phyloP scores from a whole-genome alignment of 1,139 yeast species.

The Torulaspora pretoriensis region DNA sequence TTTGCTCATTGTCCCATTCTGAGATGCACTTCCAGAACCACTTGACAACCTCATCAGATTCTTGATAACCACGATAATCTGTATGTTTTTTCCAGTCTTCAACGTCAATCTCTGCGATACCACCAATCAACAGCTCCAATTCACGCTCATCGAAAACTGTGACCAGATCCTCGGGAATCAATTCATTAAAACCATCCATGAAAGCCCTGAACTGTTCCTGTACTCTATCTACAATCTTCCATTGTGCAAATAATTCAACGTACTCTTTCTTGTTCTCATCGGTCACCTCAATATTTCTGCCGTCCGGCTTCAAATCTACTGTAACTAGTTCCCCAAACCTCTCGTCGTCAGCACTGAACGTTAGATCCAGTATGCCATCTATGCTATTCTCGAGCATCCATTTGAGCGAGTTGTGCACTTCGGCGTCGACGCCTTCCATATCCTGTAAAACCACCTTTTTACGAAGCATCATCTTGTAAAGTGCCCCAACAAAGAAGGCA shows the following conservation, averaged over 20 bases:
- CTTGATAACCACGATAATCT: constrained; percentile 96
- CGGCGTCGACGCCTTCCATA: constrained; percentile 99
- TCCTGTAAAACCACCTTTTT: constrained; percentile 93
- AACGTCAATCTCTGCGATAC: constrained; percentile 94
- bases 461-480: constrained; percentile 94
- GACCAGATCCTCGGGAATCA: constrained; percentile 93
- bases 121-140: constrained; percentile 92
- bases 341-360: constrained; percentile 94
- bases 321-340: constrained; percentile 91
- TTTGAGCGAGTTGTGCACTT: constrained; percentile 86
- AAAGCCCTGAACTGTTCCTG: constrained; percentile 95
- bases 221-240: constrained; percentile 91
- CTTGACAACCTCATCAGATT: constrained; percentile 90
- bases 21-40: constrained; percentile 97
- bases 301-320: constrained; percentile 85
- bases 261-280: constrained; percentile 94
- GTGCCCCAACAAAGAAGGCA: constrained; percentile 96
- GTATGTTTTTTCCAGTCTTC: constrained; percentile 99
- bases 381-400: constrained; percentile 96
- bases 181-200: constrained; percentile 93
- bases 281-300: constrained; percentile 83
- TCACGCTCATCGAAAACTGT: constrained; percentile 97
- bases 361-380: constrained; percentile 76
- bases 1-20: constrained; percentile 95
- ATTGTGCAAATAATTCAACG: constrained; percentile 90